These are phyloP conservation scores for Brassica nigra DNA, from an alignment of 345 rosid species.

Conservation along the genomic window DNA sequence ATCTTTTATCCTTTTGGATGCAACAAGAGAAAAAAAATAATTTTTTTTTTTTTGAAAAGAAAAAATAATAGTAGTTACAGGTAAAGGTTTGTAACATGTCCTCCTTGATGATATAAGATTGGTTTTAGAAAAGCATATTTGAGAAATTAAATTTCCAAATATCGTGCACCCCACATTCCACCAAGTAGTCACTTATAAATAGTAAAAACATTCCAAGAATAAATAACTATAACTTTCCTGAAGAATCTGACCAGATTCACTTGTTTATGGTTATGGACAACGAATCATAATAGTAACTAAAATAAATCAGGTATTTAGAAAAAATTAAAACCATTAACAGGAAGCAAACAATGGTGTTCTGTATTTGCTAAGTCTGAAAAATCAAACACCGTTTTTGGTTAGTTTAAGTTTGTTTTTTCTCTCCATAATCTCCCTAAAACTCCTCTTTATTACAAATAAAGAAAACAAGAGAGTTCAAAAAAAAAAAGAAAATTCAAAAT, in stretches of 20 bases:
- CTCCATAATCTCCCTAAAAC: constrained; percentile 28
- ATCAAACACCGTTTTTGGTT: constrained; percentile 30
- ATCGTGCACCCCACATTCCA: constrained; percentile 38
- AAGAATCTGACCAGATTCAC: constrained; percentile 31
- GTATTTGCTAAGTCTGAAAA: constrained; percentile 39
- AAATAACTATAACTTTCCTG: neutral
- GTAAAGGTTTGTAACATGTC: constrained; percentile 23
- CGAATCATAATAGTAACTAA: constrained; percentile 32
- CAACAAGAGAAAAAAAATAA: neutral
- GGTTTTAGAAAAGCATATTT: neutral
- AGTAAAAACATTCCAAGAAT: constrained; percentile 31
- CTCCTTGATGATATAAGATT: constrained; percentile 8
- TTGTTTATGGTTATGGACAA: constrained; percentile 41
- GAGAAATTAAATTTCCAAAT: neutral
- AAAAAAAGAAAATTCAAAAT: constrained; percentile 16
- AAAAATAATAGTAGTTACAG: neutral
- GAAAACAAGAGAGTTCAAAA: constrained; percentile 13
- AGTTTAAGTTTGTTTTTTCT: constrained; percentile 20
- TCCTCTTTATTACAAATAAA: constrained; percentile 39
- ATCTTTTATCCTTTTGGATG: neutral
- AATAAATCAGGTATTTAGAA: constrained; percentile 21
- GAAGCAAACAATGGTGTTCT: constrained; percentile 38
- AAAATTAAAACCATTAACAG: constrained; percentile 34
- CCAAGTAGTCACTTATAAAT: constrained; percentile 34
- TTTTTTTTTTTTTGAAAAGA: too few relatives aligned